These are phyloP conservation scores for Umbelopsis sp. DNA, from an alignment of 371 early-diverging fungal genomes.

Conservation along the genomic window DNA sequence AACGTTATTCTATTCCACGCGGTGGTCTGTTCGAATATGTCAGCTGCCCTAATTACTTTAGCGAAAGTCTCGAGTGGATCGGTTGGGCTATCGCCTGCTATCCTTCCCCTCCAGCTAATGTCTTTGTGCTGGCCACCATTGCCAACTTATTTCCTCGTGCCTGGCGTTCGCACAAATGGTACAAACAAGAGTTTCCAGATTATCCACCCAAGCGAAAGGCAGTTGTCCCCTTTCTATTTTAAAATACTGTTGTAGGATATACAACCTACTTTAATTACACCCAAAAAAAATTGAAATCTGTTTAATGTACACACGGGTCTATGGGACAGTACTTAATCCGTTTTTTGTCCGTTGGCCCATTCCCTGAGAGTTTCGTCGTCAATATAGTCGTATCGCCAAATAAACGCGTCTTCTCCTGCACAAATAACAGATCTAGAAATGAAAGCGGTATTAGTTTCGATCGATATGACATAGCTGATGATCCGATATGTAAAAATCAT, in stretches of 20 bases:
- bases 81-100: constrained; percentile 60
- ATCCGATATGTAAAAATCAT: neutral
- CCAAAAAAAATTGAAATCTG: neutral
- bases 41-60: constrained; percentile 69
- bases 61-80: constrained; percentile 67
- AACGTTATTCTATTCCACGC: constrained; percentile 57
- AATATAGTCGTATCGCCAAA: constrained; percentile 86
- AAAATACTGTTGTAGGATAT: neutral
- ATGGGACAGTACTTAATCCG: neutral
- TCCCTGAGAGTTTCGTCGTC: constrained; percentile 71
- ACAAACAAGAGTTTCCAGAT: constrained; percentile 45
- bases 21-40: constrained; percentile 60
- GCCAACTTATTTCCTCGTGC: constrained; percentile 71
- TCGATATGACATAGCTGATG: neutral
- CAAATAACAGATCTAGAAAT: constrained; percentile 66
- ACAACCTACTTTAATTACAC: too few species aligned
- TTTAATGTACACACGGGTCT: constrained; percentile 2
- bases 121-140: constrained; percentile 53
- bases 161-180: constrained; percentile 62
- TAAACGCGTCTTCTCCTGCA: constrained; percentile 79
- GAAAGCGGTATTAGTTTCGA: neutral
- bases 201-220: constrained; percentile 61
- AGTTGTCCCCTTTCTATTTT: constrained; percentile 63
- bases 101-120: constrained; percentile 50
- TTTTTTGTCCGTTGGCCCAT: constrained; percentile 66